Conservation (phyloP, 176 grass and related monocot genomes). For the Bromus sterilis region DNA sequence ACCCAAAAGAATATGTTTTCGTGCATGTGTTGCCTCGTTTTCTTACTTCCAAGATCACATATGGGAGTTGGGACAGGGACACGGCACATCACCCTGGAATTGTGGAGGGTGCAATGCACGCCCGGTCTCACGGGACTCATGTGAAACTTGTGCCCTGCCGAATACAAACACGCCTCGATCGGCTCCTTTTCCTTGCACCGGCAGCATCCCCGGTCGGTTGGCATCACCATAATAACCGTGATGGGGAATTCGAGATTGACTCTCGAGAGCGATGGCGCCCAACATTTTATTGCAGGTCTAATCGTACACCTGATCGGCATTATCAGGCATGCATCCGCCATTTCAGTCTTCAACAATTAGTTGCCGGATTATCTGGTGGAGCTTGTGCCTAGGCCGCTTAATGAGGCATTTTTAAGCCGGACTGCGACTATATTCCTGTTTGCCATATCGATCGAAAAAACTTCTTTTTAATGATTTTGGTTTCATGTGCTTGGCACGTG, state of each 20-base stretch:
- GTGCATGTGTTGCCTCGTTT: background rate
- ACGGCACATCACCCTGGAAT: too few species aligned
- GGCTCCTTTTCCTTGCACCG: background rate
- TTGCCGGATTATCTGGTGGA: constrained; percentile 30
- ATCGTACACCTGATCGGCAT: background rate
- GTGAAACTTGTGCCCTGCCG: background rate
- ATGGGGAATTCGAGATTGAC: background rate
- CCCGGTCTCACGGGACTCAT: background rate
- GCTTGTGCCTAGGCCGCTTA: background rate
- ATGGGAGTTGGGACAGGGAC: too few species aligned
- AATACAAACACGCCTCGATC: background rate
- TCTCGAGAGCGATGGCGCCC: background rate
- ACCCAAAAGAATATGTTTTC: background rate
- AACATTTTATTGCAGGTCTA: background rate
- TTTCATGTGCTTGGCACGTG: too few species aligned
- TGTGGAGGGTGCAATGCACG: too few species aligned
- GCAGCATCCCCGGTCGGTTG: background rate
- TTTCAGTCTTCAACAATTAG: constrained; percentile 20
- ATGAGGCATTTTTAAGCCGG: constrained; percentile 18
- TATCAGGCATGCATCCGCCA: background rate
- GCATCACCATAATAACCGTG: background rate
- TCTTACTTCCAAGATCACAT: background rate
- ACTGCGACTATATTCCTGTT: too few species aligned
- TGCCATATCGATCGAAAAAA: too few species aligned
- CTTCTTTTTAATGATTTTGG: too few species aligned